A percentile compares a stretch with the other conserved stretches of the same genome.
These are phyloP conservation scores for Chaetothyriales sp. DNA, from an alignment of 2,329 filamentous ascomycete species.

Conservation along the genomic window DNA sequence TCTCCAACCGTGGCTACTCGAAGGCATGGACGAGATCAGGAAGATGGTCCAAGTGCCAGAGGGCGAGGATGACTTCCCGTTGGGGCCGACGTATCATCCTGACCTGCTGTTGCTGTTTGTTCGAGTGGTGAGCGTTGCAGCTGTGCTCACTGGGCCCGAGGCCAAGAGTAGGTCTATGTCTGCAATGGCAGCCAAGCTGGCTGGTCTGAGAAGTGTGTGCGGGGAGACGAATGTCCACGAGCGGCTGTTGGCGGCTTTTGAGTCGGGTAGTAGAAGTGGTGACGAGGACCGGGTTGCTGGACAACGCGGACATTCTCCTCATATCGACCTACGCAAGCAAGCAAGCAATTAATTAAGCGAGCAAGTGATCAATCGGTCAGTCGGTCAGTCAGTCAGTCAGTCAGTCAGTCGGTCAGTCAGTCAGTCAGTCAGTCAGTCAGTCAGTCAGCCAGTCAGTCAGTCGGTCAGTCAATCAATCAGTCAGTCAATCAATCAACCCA, in stretches of 20 bases:
- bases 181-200: background rate
- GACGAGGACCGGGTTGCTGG: background rate
- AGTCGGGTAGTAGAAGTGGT: background rate
- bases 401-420: too few relatives aligned
- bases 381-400: too few relatives aligned
- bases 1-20: slow-evolving; percentile 34
- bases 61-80: slow-evolving; percentile 25
- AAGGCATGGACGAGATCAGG: slow-evolving; percentile 30
- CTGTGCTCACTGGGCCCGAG: slow-evolving; percentile 20
- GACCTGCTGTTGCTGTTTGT: slow-evolving; percentile 44
- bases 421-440: too few relatives aligned
- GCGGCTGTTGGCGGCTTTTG: background rate
- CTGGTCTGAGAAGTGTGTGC: background rate
- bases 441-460: too few relatives aligned
- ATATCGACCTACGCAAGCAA: too few relatives aligned
- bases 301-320: background rate
- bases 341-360: too few relatives aligned
- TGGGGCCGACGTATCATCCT: slow-evolving; percentile 55
- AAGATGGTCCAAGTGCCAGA: slow-evolving; percentile 23
- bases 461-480: background rate
- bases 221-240: background rate
- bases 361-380: too few relatives aligned
- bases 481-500: background rate
- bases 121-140: slow-evolving; percentile 27
- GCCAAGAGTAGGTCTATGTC: background rate